Base-by-base conservation (phyloP, 2,329 filamentous ascomycete species). In the Ophiostoma pallidulum region DNA sequence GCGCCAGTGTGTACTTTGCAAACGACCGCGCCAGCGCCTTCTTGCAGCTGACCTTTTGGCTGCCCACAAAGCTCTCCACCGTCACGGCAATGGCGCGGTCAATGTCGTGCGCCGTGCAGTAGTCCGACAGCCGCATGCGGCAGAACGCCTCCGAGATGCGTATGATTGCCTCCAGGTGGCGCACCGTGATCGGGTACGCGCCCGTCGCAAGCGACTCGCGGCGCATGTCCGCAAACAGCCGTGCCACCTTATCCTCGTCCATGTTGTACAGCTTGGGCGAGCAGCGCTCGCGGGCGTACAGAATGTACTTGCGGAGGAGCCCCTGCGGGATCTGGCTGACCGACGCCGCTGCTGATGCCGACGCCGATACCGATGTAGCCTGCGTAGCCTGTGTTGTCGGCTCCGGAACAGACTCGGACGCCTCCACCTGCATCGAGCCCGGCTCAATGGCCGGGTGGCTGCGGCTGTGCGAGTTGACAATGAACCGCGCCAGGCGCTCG, bases 51-150 rank as follows among this genome's bases (percentile, higher is more conserved):
- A 97, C 80, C 72, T 98, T 98, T 65, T 98, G 92, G 58, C 86
- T 94, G 52, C 86, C 87, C 37, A 98, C 87, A 61, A 98, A 98
- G 48, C 86, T 94, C 56, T 97, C 90, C 3, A 98, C 87, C 0
- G 92, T 94, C 7, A 98, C 92, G 13, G 90, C 88, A 60, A 98
- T 98, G 49, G 92, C 92, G 37, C 92, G 87, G 66, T 98, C 92
- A 58, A 98, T 95, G 61, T 98, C 92, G 51, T 85, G 78, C 2
- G 85, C 70, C 6, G 84, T 84, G 66, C 91, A 95, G 71, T 95
- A 97, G 56, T 98, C 92, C 0, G 86, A 92, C n/a, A 98, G 73
- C 13, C 92, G 84, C 92, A 98, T 98, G 61, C 94, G 91, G 66
- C 86, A 94, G 69, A 98, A 98, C 0, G 90, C 71, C 65, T 98